A percentile compares a stretch with the other conserved stretches of the same genome.
Conservation (phyloP, 1,139 yeast species). For the Nakaseomyces kungkrabaensis region DNA sequence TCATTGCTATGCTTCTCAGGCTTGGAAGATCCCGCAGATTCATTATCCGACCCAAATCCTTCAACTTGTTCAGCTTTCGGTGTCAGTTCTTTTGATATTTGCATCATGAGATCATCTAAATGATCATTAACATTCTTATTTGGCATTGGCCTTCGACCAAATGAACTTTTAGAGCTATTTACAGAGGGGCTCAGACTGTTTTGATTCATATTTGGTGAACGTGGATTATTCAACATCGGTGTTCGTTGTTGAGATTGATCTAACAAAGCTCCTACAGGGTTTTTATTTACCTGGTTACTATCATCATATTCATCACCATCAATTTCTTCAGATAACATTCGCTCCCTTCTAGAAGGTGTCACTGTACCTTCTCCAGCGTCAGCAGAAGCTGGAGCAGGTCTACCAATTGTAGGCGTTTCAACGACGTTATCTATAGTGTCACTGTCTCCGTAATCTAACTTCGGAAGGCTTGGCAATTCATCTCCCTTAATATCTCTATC, state of each 20-base stretch:
- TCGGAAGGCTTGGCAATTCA: conserved; percentile 14
- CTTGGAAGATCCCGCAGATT: neutral
- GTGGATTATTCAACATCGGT: neutral
- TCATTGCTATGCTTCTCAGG: neutral
- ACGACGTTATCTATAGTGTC: neutral
- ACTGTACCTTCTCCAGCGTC: conserved; percentile 1
- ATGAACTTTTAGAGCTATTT: conserved; percentile 8
- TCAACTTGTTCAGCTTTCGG: conserved; percentile 10
- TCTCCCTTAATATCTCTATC: conserved; percentile 8
- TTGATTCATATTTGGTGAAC: neutral
- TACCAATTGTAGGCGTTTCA: neutral
- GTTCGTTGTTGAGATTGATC: neutral
- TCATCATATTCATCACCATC: conserved; percentile 1
- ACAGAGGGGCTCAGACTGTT: conserved; percentile 4
- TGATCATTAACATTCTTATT: conserved; percentile 20
- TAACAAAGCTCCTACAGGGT: neutral
- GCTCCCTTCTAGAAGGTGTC: neutral
- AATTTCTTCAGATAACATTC: neutral
- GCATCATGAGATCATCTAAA: conserved; percentile 24
- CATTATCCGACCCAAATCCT: conserved; percentile 3
- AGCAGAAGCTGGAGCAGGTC: neutral
- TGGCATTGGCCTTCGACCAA: conserved; percentile 5
- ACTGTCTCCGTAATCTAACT: conserved; percentile 9
- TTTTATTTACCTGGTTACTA: neutral
- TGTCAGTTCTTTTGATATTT: conserved; percentile 28